A percentile compares a stretch with the other conserved stretches of the same genome.
Conservation (phyloP, 2,329 filamentous ascomycete species). For the Plectosphaerella sp. region DNA sequence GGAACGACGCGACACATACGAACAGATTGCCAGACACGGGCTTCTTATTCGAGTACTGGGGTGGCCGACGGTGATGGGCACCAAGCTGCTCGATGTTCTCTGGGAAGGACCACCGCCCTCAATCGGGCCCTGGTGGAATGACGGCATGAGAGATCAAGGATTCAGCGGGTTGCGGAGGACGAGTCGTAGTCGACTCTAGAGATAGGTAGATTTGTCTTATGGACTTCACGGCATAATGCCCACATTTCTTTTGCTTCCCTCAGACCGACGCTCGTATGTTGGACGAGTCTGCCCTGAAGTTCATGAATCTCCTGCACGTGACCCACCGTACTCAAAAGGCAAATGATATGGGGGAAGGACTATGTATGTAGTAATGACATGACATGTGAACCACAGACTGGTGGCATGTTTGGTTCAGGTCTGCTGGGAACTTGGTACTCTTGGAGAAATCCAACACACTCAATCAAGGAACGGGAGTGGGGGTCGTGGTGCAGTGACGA, state of each 20-base stretch:
- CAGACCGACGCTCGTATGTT: too few relatives aligned
- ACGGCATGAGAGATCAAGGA: not conserved
- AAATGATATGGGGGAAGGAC: too few relatives aligned
- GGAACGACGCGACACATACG: not conserved
- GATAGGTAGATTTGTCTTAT: not conserved
- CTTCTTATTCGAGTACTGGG: not conserved
- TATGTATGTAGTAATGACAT: too few relatives aligned
- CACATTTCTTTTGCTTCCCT: not conserved
- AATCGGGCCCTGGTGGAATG: not conserved
- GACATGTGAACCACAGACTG: too few relatives aligned
- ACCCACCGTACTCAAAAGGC: too few relatives aligned
- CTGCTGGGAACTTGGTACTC: too few relatives aligned
- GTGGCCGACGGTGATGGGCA: not conserved
- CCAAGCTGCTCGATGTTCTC: not conserved
- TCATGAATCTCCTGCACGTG: too few relatives aligned
- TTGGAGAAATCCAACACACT: too few relatives aligned
- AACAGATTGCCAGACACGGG: not conserved
- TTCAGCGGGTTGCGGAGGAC: not conserved
- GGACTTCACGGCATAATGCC: not conserved
- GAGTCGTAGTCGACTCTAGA: not conserved
- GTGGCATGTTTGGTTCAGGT: too few relatives aligned
- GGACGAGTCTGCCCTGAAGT: too few relatives aligned
- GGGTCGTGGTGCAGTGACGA: too few relatives aligned
- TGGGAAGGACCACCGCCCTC: not conserved
- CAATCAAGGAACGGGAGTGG: too few relatives aligned